Base-by-base conservation (phyloP, 2,329 filamentous ascomycete genomes). In the Aspergillus niger region DNA sequence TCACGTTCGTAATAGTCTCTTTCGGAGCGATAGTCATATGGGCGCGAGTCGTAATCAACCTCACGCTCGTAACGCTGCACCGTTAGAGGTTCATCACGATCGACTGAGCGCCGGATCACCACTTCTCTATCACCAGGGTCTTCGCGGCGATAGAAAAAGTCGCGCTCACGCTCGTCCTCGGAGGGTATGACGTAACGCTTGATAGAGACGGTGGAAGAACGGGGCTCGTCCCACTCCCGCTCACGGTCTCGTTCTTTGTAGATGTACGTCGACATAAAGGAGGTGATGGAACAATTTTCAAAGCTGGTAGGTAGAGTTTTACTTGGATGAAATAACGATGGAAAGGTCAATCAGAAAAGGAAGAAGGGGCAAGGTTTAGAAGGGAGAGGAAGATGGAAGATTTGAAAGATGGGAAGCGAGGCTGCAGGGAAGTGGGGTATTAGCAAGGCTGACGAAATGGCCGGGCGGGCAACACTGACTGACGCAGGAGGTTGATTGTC, bases 151-250 rank as follows among this genome's bases (percentile, higher is more conserved):
- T 67, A 69, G 52, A 61, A n/a, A 44, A 69, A 65, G 26, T 64
- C 67, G 63, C 63, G 67, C 17, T 75, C 72, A 56, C 72, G 70
- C 20, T 73, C 70, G 55, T 76, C 76, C n/a, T 79, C 76, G 32
- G 74, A 64, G 26, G 76, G 72, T 59, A 82, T 73, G 66, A 80
- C 75, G 77, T 89, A 88, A 68, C 85, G 84, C 70, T 85, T 85
- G 66, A 88, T 82, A 28, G 75, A 79, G 56, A 79, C 73, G 38
- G 73, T 71, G 30, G 73, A 70, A 61, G 76, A 73, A 57, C 77
- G 74, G 62, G 72, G 70, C 47, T 80, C 78, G 60, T 81, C 78
- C 70, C 75, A 80, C 55, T 77, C 74, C 26, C 74, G 74, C 38
- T 75, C 75, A 54, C 76, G 70, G 52, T 79, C 74, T 47, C 74